phyloP scores from a whole-genome alignment of 2,329 filamentous ascomycete species.

The Colletotrichum orbiculare region DNA sequence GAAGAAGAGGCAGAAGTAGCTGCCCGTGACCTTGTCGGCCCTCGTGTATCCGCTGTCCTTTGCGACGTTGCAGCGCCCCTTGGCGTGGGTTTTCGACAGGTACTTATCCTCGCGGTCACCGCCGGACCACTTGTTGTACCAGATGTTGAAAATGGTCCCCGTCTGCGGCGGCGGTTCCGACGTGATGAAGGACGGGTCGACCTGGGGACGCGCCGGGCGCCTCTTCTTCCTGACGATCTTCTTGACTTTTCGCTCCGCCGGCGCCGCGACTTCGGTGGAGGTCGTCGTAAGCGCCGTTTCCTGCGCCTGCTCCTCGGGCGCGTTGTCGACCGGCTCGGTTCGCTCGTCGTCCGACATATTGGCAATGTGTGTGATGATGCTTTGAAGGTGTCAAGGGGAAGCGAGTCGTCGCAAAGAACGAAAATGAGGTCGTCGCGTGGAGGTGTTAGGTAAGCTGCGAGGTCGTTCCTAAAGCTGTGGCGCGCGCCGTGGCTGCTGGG shows the following conservation, averaged over 20 bases:
- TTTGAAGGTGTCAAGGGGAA: neutral
- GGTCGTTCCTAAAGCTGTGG: slow-evolving; percentile 28
- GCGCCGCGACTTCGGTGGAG: slow-evolving; percentile 57
- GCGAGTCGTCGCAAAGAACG: slow-evolving; percentile 11
- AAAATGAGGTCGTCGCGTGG: slow-evolving; percentile 4
- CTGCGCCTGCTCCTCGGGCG: slow-evolving; percentile 7
- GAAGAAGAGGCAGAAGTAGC: slow-evolving; percentile 92
- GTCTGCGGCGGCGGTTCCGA: slow-evolving; percentile 91
- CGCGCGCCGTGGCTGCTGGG: slow-evolving; percentile 12
- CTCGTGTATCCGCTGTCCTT: slow-evolving; percentile 83
- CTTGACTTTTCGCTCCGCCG: slow-evolving; percentile 76
- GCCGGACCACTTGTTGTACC: slow-evolving; percentile 99
- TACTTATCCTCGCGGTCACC: slow-evolving; percentile 95
- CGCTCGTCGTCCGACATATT: neutral
- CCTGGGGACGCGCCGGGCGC: slow-evolving; percentile 88
- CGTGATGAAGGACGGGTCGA: slow-evolving; percentile 85
- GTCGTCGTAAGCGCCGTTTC: slow-evolving; percentile 45
- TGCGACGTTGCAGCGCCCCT: slow-evolving; percentile 86
- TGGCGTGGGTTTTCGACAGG: slow-evolving; percentile 82
- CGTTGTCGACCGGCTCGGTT: neutral
- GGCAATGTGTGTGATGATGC: neutral
- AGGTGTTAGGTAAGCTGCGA: slow-evolving; percentile 13
- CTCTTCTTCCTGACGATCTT: slow-evolving; percentile 94
- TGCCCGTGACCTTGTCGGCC: slow-evolving; percentile 80
- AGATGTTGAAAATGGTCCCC: slow-evolving; percentile 96